Evolutionary conservation across 306 rosid genomes (phyloP), one percentile per base, ranked within the genome.

Genomic region (Dicorynia guianensis): DNA sequence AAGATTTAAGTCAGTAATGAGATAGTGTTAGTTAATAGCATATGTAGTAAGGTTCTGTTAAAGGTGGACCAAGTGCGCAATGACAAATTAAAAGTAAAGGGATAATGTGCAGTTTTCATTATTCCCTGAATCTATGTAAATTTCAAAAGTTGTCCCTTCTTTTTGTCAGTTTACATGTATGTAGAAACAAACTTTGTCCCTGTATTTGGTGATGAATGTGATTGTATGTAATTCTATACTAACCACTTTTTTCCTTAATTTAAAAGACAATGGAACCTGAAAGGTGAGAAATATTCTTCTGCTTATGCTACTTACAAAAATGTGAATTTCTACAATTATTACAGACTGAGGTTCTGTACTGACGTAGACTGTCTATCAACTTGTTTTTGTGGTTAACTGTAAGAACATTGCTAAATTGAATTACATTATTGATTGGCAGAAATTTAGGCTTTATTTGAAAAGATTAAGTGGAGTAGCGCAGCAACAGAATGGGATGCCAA

Each of bases 391-490:
- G 57, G 43, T 67, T 25, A 6, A 62, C 9, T 62, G 59, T 58
- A 53, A 38, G 20, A 34, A 74, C 62, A 59, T 48, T 63, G 36
- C 19, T 25, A 25, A 25, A 35, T 2, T 46, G n/a, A 35, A 19
- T 60, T 77, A 34, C 42, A n/a, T 47, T 58, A 30, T 61, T 64
- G 53, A 50, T 75, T 72, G 80, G 74, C 90, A 88, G 93, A 88
- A 88, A 66, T 88, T 88, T 63, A 76, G 93, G 78, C 74, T 88
- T 61, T 88, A 88, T 79, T 83, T 88, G 74, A 88, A 86, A 87
- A 84, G 90, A 62, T 53, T 92, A 79, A 87, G 83, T 76, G 87
- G 83, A 65, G 90, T 77, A 49, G 84, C 86, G 35, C 93, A 83
- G 69, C 93, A 86, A 61, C 97, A 88, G 53, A 75, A 69, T 86